Conservation (phyloP, 139 green algal genomes). For the Volvox africanus region DNA sequence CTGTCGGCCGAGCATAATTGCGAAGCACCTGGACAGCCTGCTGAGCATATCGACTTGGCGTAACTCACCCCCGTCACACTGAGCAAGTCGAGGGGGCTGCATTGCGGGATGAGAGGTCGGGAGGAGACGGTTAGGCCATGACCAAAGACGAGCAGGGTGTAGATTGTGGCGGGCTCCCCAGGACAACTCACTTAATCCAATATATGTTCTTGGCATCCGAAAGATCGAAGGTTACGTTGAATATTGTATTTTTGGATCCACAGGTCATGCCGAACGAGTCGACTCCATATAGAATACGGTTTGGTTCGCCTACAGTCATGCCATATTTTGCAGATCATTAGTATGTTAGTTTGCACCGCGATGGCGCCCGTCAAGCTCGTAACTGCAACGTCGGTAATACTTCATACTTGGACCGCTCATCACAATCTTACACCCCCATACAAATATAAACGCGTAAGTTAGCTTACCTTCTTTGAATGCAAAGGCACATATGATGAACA, state of each 20-base stretch:
- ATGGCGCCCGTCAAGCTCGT: no score
- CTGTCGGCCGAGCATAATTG: conserved; percentile 48
- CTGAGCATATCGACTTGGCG: conserved; percentile 73
- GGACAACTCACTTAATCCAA: conserved; percentile 69
- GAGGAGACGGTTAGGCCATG: no score
- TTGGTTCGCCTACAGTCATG: conserved; percentile 53
- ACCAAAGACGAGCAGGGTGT: no score
- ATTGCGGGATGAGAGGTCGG: no score
- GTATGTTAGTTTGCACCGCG: not conserved
- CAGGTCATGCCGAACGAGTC: conserved; percentile 82
- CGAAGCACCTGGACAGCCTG: conserved; percentile 60
- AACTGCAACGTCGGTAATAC: no score
- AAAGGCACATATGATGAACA: conserved; percentile 76
- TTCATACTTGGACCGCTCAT: no score
- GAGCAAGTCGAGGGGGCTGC: conserved; percentile 71
- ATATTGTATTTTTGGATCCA: conserved; percentile 65
- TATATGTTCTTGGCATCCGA: conserved; percentile 74
- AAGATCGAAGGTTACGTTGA: conserved; percentile 64
- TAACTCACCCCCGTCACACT: conserved; percentile 59
- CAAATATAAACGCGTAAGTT: not conserved
- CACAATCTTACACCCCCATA: not conserved
- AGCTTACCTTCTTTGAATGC: conserved; percentile 67
- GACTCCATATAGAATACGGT: conserved; percentile 76
- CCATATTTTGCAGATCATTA: not conserved
- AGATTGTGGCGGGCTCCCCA: no score